These are phyloP conservation scores for Medicago arabica DNA, from an alignment of 306 rosid genomes.

Conservation along the genomic window DNA sequence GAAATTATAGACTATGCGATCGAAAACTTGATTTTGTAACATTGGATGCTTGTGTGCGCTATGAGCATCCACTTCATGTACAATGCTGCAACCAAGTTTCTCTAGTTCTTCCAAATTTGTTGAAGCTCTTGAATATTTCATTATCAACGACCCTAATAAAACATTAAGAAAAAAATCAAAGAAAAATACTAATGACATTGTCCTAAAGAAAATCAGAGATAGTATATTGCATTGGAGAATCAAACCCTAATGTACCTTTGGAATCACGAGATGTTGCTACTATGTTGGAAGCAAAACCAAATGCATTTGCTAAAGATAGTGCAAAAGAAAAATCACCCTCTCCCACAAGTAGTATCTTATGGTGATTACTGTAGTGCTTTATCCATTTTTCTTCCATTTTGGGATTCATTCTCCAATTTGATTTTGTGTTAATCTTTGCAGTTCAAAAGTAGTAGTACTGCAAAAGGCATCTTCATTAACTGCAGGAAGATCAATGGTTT, in stretches of 20 bases:
- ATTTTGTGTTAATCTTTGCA: not conserved
- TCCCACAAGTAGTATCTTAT: conserved; percentile 53
- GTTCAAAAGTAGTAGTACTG: not conserved
- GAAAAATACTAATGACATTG: too few species aligned
- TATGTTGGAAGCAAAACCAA: conserved; percentile 49
- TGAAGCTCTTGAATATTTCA: conserved; percentile 4
- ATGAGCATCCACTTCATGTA: conserved; percentile 45
- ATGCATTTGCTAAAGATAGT: conserved; percentile 44
- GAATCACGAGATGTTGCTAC: conserved; percentile 55
- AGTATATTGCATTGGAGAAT: too few species aligned
- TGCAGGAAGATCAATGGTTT: not conserved
- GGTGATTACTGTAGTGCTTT: conserved; percentile 41
- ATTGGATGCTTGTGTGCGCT: conserved; percentile 29
- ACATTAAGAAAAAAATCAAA: not conserved
- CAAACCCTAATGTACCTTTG: conserved; percentile 2
- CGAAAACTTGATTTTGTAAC: conserved; percentile 1
- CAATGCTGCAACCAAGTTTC: conserved; percentile 34
- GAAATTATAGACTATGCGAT: conserved; percentile 54
- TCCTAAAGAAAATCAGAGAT: too few species aligned
- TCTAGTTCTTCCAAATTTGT: conserved; percentile 9
- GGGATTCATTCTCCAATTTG: not conserved
- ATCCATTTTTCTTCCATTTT: conserved; percentile 34
- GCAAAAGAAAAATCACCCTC: conserved; percentile 61
- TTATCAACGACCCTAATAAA: not conserved
- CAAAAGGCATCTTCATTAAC: not conserved